Evolutionary conservation across 176 grass and related monocot genomes (phyloP), one percentile per base, ranked within the genome.

Genomic region (Triticum timopheevii): DNA sequence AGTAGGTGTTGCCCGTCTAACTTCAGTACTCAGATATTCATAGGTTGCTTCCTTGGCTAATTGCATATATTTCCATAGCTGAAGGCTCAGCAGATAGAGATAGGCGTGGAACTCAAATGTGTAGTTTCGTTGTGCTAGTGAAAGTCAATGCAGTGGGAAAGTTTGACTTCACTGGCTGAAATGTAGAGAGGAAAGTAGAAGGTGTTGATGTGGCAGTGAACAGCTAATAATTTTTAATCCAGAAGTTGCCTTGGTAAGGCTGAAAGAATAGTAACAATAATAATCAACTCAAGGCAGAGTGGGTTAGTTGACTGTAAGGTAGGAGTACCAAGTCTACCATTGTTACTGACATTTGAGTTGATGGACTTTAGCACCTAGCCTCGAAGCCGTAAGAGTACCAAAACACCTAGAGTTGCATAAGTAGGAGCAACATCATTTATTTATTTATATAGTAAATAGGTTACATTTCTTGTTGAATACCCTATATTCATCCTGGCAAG

Each of bases 21-120:
- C 7, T 78, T 69, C 69, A 68, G 35, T 50, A 50, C 23, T 50
- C 30, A 24, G 23, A 75, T 87, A 80, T 68, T 76, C 77, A 31
- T 52, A 76, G 17, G 8, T 52, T 75, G 72, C 42, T 71, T 42
- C 36, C 71, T 47, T 74, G 23, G 40, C 40, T 20, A 25, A 76
- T 31, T 76, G 72, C 24, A 7, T 17, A 30, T 76, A 76, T 10
- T 49, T 75, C 13, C 42, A 30, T 76, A 50, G 7, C 4, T 76
- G 72, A 50, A 76, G 44, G 24, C 24, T 19, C 24, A 45, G 24
- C 7, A 30, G 2, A 30, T 30, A 25, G 39, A 50, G 72, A 76
- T 16, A 50, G 1, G 13, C 4, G 12, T 25, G n/a, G 0, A 52
- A 76, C 73, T 76, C 27, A 0, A 76, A 76, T 52, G 24, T 20